These are phyloP conservation scores for Lunasporangiospora selenospora DNA, from an alignment of 192 early-diverging fungal species.

Conservation along the genomic window DNA sequence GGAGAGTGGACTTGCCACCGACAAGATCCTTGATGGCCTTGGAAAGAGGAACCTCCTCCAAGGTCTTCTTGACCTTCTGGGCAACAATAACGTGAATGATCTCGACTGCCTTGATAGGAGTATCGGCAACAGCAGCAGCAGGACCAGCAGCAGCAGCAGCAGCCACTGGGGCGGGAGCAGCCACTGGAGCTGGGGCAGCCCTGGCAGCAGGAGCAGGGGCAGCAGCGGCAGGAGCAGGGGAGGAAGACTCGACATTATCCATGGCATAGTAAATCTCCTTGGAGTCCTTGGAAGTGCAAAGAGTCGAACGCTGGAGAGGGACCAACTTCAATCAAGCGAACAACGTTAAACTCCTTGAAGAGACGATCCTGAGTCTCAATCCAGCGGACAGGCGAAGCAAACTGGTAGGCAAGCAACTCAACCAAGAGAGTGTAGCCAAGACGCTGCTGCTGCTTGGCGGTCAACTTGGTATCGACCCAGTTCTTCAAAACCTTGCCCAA, in stretches of 20 bases:
- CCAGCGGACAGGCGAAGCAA: constrained; percentile 94
- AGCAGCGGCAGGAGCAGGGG: constrained; percentile 51
- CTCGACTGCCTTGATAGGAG: constrained; percentile 82
- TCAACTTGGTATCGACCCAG: constrained; percentile 75
- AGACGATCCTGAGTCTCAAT: constrained; percentile 91
- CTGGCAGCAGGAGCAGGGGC: constrained; percentile 56
- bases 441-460: constrained; percentile 84
- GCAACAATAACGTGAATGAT: constrained; percentile 85
- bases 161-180: constrained; percentile 62
- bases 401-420: constrained; percentile 92
- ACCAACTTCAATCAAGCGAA: constrained; percentile 90
- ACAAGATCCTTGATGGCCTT: constrained; percentile 94
- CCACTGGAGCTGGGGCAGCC: constrained; percentile 55
- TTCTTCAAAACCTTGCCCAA: constrained; percentile 80
- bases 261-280: constrained; percentile 96
- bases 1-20: constrained; percentile 93
- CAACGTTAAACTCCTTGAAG: constrained; percentile 82
- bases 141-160: constrained; percentile 58
- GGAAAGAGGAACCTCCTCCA: constrained; percentile 70
- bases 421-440: constrained; percentile 86
- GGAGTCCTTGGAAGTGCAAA: constrained; percentile 88
- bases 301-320: constrained; percentile 84
- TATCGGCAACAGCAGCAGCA: constrained; percentile 76
- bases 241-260: constrained; percentile 70
- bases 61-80: constrained; percentile 88